These are phyloP conservation scores for Leptographium radiaticola DNA, from an alignment of 2,329 filamentous ascomycete species.

Conservation along the genomic window DNA sequence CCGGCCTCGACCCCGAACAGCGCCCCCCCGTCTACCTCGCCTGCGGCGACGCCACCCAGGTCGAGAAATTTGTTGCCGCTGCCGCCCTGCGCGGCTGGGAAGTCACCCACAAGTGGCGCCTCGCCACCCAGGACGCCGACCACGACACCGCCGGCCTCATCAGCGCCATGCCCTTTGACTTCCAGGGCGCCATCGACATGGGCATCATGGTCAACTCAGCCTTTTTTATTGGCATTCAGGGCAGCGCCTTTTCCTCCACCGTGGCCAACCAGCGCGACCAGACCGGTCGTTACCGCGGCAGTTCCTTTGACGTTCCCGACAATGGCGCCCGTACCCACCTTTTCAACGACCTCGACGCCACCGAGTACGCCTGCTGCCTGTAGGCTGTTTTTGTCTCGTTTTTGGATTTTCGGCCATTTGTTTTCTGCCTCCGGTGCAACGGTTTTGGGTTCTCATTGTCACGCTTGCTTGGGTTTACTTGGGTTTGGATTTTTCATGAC, in stretches of 20 bases:
- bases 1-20: neutral
- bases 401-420: neutral
- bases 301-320: slow-evolving; percentile 15
- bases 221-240: slow-evolving; percentile 21
- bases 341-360: slow-evolving; percentile 19
- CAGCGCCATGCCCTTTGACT: slow-evolving; percentile 19
- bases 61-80: slow-evolving; percentile 17
- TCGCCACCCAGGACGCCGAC: slow-evolving; percentile 12
- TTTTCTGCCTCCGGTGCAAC: neutral
- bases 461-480: neutral
- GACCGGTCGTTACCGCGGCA: slow-evolving; percentile 22
- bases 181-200: slow-evolving; percentile 21
- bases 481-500: neutral
- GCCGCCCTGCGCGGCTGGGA: slow-evolving; percentile 19
- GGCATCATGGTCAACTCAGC: slow-evolving; percentile 18
- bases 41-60: slow-evolving; percentile 20
- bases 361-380: slow-evolving; percentile 20
- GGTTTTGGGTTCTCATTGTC: neutral
- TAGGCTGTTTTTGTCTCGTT: slow-evolving; percentile 3
- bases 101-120: slow-evolving; percentile 21
- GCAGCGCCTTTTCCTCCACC: slow-evolving; percentile 20
- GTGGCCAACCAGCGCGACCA: slow-evolving; percentile 19
- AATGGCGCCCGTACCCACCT: slow-evolving; percentile 20
- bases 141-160: slow-evolving; percentile 12
- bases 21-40: slow-evolving; percentile 20